phyloP scores from a whole-genome alignment of 2,329 filamentous ascomycete genomes.

The Cladorrhinum sp. region DNA sequence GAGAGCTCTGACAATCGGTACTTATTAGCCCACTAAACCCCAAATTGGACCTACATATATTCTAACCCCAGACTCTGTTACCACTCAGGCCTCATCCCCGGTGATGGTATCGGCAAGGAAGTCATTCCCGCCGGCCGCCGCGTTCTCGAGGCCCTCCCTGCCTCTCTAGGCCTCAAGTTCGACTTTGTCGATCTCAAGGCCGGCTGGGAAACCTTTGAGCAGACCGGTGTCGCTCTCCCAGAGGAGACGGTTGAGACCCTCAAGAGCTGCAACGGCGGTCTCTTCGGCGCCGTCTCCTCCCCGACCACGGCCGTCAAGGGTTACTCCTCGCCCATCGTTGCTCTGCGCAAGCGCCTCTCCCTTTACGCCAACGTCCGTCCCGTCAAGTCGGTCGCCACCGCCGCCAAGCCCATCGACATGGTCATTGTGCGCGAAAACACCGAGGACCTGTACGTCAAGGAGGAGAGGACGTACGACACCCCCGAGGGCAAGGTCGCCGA shows the following conservation, averaged over 20 bases:
- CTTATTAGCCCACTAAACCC: not conserved
- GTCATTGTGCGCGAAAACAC: conserved; percentile 99
- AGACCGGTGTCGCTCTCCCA: conserved; percentile 82
- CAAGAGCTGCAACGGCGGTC: conserved; percentile 90
- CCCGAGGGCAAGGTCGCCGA: conserved; percentile 83
- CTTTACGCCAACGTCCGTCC: conserved; percentile 97
- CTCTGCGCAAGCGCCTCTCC: conserved; percentile 89
- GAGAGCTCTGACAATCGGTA: conserved; percentile 64
- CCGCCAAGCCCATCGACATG: conserved; percentile 75
- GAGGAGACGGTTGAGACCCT: conserved; percentile 88
- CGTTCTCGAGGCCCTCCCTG: conserved; percentile 85
- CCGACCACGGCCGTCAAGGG: conserved; percentile 86
- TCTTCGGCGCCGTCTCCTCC: conserved; percentile 94
- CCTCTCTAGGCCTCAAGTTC: conserved; percentile 90
- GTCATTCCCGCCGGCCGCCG: conserved; percentile 93
- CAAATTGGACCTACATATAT: not conserved
- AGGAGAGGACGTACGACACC: conserved; percentile 79
- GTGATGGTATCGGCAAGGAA: conserved; percentile 97
- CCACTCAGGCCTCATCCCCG: conserved; percentile 80
- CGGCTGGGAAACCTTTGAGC: conserved; percentile 89
- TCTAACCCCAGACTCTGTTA: not conserved
- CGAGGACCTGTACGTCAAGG: conserved; percentile 96
- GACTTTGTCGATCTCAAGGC: conserved; percentile 90
- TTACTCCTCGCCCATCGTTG: conserved; percentile 95
- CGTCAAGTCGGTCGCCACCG: conserved; percentile 76